Evolutionary conservation across 805 yeast genomes (phyloP).

Genomic region (Barnettozyma wickerhamii): DNA sequence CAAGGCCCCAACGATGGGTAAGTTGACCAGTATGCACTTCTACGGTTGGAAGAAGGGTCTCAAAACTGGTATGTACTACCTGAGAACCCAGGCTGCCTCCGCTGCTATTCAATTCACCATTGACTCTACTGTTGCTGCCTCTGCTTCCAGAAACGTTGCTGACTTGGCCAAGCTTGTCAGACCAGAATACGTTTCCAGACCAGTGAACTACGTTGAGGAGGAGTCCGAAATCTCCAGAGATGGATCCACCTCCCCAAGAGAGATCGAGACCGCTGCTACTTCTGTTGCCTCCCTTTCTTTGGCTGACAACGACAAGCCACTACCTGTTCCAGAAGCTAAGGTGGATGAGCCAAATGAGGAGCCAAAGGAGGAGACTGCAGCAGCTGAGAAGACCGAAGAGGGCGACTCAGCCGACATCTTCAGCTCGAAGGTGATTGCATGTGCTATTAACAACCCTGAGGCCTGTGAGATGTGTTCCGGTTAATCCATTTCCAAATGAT

Average conservation of each 20-base stretch:
- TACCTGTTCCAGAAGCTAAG: constrained; percentile 23
- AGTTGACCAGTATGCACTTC: constrained; percentile 97
- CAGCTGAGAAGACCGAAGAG: constrained; percentile 25
- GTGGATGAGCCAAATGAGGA: constrained; percentile 24
- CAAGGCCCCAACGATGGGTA: constrained; percentile 88
- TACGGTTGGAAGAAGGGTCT: constrained; percentile 98
- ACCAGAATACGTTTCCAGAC: constrained; percentile 32
- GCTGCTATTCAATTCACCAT: constrained; percentile 91
- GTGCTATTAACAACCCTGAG: constrained; percentile 96
- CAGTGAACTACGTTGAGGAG: constrained; percentile 10
- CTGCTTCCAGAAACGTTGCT: constrained; percentile 58
- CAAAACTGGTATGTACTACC: constrained; percentile 97
- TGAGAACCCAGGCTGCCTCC: constrained; percentile 95
- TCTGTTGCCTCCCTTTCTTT: constrained; percentile 38
- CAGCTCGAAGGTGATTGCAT: constrained; percentile 91
- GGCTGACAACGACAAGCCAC: constrained; percentile 29
- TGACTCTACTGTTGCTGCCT: constrained; percentile 91
- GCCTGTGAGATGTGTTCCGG: constrained; percentile 99
- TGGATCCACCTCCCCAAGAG: constrained; percentile 29
- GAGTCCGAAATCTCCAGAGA: constrained; percentile 20
- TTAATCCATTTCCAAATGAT: constrained; percentile 35
- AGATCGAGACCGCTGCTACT: constrained; percentile 30
- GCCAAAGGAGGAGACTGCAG: constrained; percentile 27
- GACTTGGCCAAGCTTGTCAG: constrained; percentile 33
- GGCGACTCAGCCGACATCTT: constrained; percentile 58